Conservation (phyloP, 2,329 filamentous ascomycete species). For the Aspergillus sp. region DNA sequence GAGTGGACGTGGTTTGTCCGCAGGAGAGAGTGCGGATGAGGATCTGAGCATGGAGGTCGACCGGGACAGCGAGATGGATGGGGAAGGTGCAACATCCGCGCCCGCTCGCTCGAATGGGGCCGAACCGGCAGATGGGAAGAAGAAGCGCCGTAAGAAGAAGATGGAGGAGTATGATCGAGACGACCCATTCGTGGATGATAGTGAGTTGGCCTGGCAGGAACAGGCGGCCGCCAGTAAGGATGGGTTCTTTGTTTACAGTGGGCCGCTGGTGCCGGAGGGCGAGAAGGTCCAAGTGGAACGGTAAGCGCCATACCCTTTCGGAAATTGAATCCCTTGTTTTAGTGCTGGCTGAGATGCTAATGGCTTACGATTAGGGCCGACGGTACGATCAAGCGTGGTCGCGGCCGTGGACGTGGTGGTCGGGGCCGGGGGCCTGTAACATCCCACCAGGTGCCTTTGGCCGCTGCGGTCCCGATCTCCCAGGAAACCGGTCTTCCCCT, state of each 20-base stretch:
- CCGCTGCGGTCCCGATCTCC: conserved; percentile 82
- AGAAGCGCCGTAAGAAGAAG: conserved; percentile 72
- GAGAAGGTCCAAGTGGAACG: conserved; percentile 71
- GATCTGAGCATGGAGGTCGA: conserved; percentile 90
- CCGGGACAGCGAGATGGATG: conserved; percentile 61
- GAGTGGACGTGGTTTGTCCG: conserved; percentile 62
- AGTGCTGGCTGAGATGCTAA: conserved; percentile 20
- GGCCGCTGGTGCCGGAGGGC: conserved; percentile 82
- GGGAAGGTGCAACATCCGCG: conserved; percentile 45
- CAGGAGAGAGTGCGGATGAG: conserved; percentile 74
- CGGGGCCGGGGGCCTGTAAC: conserved; percentile 60
- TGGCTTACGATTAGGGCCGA: conserved; percentile 59
- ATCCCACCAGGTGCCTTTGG: conserved; percentile 70
- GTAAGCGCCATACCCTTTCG: conserved; percentile 44
- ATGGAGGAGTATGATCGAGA: conserved; percentile 68
- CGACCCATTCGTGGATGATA: conserved; percentile 79
- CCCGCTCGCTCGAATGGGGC: conserved; percentile 54
- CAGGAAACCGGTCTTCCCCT: conserved; percentile 84
- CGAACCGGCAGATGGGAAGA: conserved; percentile 65
- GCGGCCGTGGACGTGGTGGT: conserved; percentile 57
- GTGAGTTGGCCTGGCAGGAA: conserved; percentile 92
- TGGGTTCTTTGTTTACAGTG: conserved; percentile 97
- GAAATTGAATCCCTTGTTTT: conserved; percentile 2
- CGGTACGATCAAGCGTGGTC: conserved; percentile 66
- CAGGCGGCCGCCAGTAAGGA: conserved; percentile 92